A percentile compares a stretch with the other conserved stretches of the same genome.
Evolutionary conservation across 2,329 filamentous ascomycete species (phyloP).

Genomic region (Rosellinia necatrix): DNA sequence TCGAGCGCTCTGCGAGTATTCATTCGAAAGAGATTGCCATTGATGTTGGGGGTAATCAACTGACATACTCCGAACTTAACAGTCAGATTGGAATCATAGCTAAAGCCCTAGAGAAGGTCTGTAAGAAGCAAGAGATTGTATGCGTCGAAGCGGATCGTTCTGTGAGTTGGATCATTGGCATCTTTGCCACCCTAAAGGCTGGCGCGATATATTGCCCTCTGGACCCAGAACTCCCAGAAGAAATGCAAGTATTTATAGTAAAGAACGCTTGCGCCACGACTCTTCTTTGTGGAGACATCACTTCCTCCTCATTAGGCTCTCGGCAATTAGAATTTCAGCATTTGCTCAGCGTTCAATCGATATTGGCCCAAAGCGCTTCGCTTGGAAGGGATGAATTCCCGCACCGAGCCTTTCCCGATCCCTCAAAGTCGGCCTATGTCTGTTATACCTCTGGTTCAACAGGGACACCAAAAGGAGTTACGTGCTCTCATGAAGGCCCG

Average conservation of each 20-base stretch:
- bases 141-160: slow-evolving; percentile 1
- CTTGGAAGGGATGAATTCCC: neutral
- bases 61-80: neutral
- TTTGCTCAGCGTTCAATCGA: too few species aligned
- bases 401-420: neutral
- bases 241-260: neutral
- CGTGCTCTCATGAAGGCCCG: neutral
- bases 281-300: too few species aligned
- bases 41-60: too few species aligned
- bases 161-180: neutral
- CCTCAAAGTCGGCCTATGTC: neutral
- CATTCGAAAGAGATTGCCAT: too few species aligned
- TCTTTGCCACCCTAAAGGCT: neutral
- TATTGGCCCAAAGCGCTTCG: too few species aligned
- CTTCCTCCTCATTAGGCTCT: too few species aligned
- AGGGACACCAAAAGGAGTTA: neutral
- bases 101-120: too few species aligned
- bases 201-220: neutral
- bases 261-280: neutral
- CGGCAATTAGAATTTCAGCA: too few species aligned
- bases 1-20: too few species aligned
- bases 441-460: slow-evolving; percentile 9
- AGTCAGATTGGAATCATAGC: neutral
- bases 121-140: neutral
- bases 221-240: neutral